Evolutionary conservation across 1,139 yeast genomes (phyloP).

Genomic region (Pichia sp.): DNA sequence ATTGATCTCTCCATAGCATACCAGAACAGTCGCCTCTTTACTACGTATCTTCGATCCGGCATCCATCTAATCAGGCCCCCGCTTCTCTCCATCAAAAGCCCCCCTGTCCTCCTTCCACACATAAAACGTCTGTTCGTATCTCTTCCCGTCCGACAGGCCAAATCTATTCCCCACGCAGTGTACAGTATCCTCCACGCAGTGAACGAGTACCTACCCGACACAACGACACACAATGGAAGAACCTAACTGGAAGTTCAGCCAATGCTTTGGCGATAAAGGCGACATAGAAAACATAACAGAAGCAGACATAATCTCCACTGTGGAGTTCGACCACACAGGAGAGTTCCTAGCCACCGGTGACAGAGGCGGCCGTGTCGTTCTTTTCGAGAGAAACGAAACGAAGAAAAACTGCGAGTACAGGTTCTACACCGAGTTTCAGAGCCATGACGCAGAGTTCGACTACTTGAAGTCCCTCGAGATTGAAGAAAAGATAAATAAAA

Average conservation of each 20-base stretch:
- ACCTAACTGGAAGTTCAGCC: conserved; percentile 62
- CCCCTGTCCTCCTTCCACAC: not conserved
- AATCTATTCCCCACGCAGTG: not conserved
- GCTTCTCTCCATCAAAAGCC: not conserved
- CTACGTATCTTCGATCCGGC: not conserved
- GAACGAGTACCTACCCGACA: not conserved
- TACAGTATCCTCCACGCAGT: not conserved
- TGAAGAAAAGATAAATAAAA: conserved; percentile 96
- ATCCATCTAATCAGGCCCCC: not conserved
- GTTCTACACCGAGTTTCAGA: conserved; percentile 94
- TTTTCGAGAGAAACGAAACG: conserved; percentile 82
- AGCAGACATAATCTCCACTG: conserved; percentile 96
- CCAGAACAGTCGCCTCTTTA: not conserved
- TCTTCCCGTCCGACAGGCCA: not conserved
- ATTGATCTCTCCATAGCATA: not conserved
- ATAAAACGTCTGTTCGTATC: not conserved
- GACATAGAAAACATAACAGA: conserved; percentile 95
- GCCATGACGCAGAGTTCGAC: conserved; percentile 98
- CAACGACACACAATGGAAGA: conserved; percentile 24
- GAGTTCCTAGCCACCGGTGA: conserved; percentile 97
- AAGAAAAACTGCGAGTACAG: conserved; percentile 89
- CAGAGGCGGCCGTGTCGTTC: conserved; percentile 95
- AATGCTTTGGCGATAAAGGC: conserved; percentile 97
- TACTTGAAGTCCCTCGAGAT: conserved; percentile 92
- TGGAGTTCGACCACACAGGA: conserved; percentile 93